A percentile compares a stretch with the other conserved stretches of the same genome.
Evolutionary conservation across 2,329 filamentous ascomycete genomes (phyloP).

Genomic region (Didymosphaeria variabile): DNA sequence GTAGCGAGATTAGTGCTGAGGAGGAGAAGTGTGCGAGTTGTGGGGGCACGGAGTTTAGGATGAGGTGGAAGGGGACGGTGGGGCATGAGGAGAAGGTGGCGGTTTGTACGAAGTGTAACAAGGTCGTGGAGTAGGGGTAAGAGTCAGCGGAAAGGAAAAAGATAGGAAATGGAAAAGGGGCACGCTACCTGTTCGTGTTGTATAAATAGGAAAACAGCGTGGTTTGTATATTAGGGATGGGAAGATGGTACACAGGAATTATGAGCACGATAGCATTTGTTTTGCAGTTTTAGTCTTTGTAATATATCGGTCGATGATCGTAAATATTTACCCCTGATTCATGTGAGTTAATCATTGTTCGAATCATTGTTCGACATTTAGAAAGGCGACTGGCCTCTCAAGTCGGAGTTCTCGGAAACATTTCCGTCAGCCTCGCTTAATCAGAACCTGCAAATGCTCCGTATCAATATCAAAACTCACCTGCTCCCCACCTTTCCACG

Average conservation of each 20-base stretch:
- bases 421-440: constrained; percentile 14
- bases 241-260: not conserved
- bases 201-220: not conserved
- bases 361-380: too few relatives aligned
- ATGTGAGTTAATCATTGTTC: too few relatives aligned
- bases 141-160: not conserved
- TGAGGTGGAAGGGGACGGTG: constrained; percentile 2
- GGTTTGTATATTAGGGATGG: not conserved
- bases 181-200: too few relatives aligned
- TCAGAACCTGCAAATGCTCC: not conserved
- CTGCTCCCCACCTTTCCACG: not conserved
- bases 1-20: constrained; percentile 3
- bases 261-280: not conserved
- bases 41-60: not conserved
- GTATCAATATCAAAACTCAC: not conserved
- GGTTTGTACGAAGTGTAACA: not conserved
- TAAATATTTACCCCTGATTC: too few relatives aligned
- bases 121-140: not conserved
- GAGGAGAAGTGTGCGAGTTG: not conserved
- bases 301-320: too few relatives aligned
- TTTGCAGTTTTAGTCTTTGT: not conserved
- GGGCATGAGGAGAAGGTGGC: not conserved
- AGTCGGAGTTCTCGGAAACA: constrained; percentile 5
- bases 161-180: not conserved
- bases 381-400: too few relatives aligned